These are phyloP conservation scores for Xylariales sp. DNA, from an alignment of 2,329 filamentous ascomycete genomes.

Conservation along the genomic window DNA sequence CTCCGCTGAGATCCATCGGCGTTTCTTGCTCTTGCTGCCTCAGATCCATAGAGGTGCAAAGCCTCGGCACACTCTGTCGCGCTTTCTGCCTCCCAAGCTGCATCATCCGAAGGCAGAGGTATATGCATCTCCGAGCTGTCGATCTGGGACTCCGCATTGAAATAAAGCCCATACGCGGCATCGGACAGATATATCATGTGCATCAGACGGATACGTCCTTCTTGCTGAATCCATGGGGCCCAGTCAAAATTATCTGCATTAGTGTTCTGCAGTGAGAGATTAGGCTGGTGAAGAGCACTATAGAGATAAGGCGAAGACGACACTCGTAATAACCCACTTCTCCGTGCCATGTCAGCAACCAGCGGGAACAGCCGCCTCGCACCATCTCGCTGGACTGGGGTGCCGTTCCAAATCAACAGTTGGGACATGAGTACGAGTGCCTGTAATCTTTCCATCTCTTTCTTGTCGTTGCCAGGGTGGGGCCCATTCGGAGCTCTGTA, in stretches of 20 bases:
- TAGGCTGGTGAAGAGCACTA: conserved; percentile 58
- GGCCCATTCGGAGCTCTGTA: conserved; percentile 30
- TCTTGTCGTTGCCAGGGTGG: conserved; percentile 24
- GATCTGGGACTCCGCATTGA: conserved; percentile 62
- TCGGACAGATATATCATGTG: conserved; percentile 62
- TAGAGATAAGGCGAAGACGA: conserved; percentile 43
- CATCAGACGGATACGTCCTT: conserved; percentile 62
- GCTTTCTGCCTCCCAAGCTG: conserved; percentile 64
- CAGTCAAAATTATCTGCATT: conserved; percentile 57
- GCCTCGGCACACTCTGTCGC: conserved; percentile 58
- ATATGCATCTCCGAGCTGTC: conserved; percentile 60
- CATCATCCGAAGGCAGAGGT: conserved; percentile 69
- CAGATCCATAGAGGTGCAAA: conserved; percentile 57
- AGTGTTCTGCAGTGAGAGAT: conserved; percentile 40
- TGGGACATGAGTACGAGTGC: conserved; percentile 58
- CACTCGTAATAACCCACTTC: conserved; percentile 51
- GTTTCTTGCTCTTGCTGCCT: conserved; percentile 52
- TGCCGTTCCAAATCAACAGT: conserved; percentile 67
- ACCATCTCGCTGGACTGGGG: conserved; percentile 57
- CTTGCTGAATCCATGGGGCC: conserved; percentile 65
- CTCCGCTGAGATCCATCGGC: conserved; percentile 56
- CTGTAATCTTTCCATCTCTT: conserved; percentile 62
- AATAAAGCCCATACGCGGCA: conserved; percentile 63
- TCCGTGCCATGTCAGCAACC: conserved; percentile 53
- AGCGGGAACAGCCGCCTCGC: conserved; percentile 55